Evolutionary conservation across 768 basidiomycete genomes (phyloP), one percentile per base, ranked within the genome.

Genomic region (Trametes cubensis): DNA sequence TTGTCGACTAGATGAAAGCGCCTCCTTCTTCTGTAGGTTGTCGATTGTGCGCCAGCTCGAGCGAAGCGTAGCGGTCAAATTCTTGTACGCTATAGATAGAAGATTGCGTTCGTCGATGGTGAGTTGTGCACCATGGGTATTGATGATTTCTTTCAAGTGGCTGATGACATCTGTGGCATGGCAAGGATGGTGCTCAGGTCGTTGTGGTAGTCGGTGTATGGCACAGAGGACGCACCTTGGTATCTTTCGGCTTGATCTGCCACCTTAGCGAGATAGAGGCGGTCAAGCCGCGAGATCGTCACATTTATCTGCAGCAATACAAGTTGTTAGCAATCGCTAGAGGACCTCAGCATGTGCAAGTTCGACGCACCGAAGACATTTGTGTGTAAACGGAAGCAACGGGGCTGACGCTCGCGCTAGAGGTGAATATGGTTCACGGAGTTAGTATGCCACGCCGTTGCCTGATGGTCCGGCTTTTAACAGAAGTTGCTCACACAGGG

Each of bases 81-180:
- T 94, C 82, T 95, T 95, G 80, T 92, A 94, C 26, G 93, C 92
- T 62, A 94, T 85, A 3, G 92, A 94, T 60, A 94, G 83, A 39
- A 95, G 81, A 74, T 91, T 94, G 69, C 93, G 89, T 77, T 95
- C 92, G 72, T 95, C 92, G 66, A 89, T 82, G 51, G 87, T 86
- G 65, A 94, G 83, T 60, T 81, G 84, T 60, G 85, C 83, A 67
- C 87, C 85, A 67, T 85, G 85, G 48, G 83, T 79, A 57, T 84
- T 81, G 73, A 88, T 84, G 64, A 93, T 83, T 44, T 78, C 75
- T 80, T 92, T 94, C 78, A 94, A 86, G 76, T 90, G 87, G 62
- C 81, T 76, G 66, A 92, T 85, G 65, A 91, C 87, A 72, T 93
- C 89, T 90, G 67, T 46, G 21, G n/a, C 6, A n/a, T 5, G 20